phyloP scores from a whole-genome alignment of 768 basidiomycete species.

The Coprinopsis marcescibilis region DNA sequence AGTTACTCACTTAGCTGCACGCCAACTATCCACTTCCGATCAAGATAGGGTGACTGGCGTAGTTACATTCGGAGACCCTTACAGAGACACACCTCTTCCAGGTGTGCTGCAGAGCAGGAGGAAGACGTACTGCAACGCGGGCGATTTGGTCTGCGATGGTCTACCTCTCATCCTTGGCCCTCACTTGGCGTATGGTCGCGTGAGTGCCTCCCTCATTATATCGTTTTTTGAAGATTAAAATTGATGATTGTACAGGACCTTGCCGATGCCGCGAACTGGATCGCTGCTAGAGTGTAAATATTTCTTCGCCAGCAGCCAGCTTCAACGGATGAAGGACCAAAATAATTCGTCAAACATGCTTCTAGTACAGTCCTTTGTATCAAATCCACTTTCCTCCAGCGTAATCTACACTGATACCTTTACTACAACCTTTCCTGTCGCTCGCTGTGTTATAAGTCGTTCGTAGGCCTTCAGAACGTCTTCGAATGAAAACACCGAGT shows the following conservation, averaged over 20 bases:
- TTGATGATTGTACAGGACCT: neutral
- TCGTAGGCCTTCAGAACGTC: slow-evolving; percentile 60
- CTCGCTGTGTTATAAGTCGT: slow-evolving; percentile 45
- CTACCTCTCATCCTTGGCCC: slow-evolving; percentile 18
- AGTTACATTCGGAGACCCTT: slow-evolving; percentile 33
- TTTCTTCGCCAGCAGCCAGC: neutral
- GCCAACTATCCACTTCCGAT: slow-evolving; percentile 24
- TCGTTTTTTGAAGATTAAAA: neutral
- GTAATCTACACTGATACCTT: no score
- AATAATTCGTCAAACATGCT: no score
- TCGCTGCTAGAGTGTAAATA: neutral
- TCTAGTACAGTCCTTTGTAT: no score
- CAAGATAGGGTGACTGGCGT: slow-evolving; percentile 13
- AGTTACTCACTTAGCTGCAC: slow-evolving; percentile 32
- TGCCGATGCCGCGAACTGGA: neutral
- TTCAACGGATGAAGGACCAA: neutral
- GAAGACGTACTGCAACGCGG: slow-evolving; percentile 24
- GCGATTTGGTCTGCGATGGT: slow-evolving; percentile 28
- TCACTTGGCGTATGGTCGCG: slow-evolving; percentile 21
- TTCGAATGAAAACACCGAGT: slow-evolving; percentile 53
- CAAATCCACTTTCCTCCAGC: no score
- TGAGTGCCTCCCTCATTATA: neutral
- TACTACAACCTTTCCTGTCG: slow-evolving; percentile 64
- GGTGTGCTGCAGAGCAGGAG: slow-evolving; percentile 20
- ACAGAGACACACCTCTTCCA: slow-evolving; percentile 24